phyloP scores from a whole-genome alignment of 1,284 basidiomycete species.

The Apiotrichum mycotoxinovorans region DNA sequence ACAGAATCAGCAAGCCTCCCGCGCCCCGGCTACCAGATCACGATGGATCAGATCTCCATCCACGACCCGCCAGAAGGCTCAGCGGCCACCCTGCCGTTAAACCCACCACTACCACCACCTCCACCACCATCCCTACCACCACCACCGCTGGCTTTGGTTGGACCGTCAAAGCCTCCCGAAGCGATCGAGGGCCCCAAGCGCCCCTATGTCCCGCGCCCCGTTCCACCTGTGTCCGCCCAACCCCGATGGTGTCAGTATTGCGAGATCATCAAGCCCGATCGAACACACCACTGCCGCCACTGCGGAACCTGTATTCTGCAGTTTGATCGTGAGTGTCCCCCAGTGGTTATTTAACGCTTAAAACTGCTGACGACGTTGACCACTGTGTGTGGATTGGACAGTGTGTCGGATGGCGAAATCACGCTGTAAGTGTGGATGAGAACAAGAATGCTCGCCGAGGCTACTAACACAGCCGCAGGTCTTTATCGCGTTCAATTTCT shows the following conservation, averaged over 20 bases:
- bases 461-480: slow-evolving; percentile 24
- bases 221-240: slow-evolving; percentile 21
- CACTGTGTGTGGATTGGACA: slow-evolving; percentile 48
- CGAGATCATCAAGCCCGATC: slow-evolving; percentile 45
- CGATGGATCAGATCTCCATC: no score
- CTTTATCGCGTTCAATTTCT: slow-evolving; percentile 46
- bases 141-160: background rate
- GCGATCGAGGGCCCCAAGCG: background rate
- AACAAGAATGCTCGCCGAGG: no score
- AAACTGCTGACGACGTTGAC: slow-evolving; percentile 20
- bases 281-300: slow-evolving; percentile 50
- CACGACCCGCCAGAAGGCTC: no score
- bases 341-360: no score
- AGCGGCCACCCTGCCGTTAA: no score
- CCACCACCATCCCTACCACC: background rate
- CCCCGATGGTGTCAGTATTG: slow-evolving; percentile 45
- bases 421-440: slow-evolving; percentile 36
- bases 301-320: slow-evolving; percentile 47
- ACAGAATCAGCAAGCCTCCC: no score
- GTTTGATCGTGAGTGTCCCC: slow-evolving; percentile 39
- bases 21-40: no score
- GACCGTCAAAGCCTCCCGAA: background rate
- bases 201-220: slow-evolving; percentile 25
- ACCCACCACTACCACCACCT: no score
- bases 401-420: slow-evolving; percentile 49